Evolutionary conservation across 208 protist species (phyloP).

Genomic region (Trypanosoma conorhini): DNA sequence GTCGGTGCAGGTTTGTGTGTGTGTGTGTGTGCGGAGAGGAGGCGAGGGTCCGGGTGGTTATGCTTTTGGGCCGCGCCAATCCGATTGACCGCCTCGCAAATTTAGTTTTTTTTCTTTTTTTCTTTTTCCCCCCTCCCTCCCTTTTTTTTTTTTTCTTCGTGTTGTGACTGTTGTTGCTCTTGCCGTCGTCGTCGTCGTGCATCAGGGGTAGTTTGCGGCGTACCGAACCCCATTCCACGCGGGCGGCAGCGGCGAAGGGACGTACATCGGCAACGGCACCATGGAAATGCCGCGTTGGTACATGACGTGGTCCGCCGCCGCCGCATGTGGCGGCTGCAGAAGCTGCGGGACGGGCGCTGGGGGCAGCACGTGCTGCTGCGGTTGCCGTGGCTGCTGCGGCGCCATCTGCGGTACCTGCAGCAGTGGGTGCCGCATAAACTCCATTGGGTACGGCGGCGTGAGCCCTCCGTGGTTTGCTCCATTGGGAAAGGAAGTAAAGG

Average conservation of each 20-base stretch:
- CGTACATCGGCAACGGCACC: conserved; percentile 5
- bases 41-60: no score
- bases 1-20: conserved; percentile 21
- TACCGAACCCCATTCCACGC: conserved; percentile 2
- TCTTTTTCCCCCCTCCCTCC: no score
- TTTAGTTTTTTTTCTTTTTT: neutral
- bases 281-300: conserved; percentile 1
- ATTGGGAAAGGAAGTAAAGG: neutral
- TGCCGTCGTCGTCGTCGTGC: neutral
- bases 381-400: neutral
- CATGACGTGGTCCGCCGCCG: neutral
- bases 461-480: neutral
- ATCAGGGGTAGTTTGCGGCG: neutral
- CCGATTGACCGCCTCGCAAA: neutral
- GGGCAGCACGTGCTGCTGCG: neutral
- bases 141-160: neutral
- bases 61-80: neutral
- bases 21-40: no score
- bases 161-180: neutral
- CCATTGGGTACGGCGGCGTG: conserved; percentile 4
- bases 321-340: neutral
- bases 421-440: conserved; percentile 1
- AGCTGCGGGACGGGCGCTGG: neutral
- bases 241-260: neutral
- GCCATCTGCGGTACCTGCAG: conserved; percentile 1